A percentile compares a stretch with the other conserved stretches of the same genome.
Evolutionary conservation across 257 asterid genomes (phyloP).

Genomic region (Solanum neorickii): DNA sequence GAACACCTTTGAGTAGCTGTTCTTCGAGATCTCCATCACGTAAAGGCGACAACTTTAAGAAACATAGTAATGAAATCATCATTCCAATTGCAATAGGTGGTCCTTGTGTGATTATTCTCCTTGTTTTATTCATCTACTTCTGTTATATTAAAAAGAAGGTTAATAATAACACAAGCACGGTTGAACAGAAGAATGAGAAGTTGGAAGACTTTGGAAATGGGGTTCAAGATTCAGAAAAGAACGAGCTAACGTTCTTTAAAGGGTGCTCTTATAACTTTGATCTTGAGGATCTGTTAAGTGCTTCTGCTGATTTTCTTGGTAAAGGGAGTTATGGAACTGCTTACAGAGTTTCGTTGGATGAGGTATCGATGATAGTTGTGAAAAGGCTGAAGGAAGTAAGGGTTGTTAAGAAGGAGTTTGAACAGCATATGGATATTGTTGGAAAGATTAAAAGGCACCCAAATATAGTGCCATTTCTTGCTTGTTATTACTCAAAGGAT

Average conservation of each 20-base stretch:
- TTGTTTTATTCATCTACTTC: slow-evolving; percentile 13
- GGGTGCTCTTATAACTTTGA: background rate
- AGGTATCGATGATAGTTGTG: slow-evolving; percentile 2
- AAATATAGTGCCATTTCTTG: slow-evolving; percentile 5
- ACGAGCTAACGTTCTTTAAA: background rate
- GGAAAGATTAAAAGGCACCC: slow-evolving; percentile 5
- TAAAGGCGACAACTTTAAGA: slow-evolving; percentile 8
- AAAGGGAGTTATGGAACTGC: slow-evolving; percentile 13
- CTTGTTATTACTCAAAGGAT: slow-evolving; percentile 5
- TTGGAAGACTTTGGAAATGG: slow-evolving; percentile 87
- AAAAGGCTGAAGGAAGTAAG: slow-evolving; percentile 7
- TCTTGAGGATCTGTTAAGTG: slow-evolving; percentile 6
- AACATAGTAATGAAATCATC: slow-evolving; percentile 29
- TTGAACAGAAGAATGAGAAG: slow-evolving; percentile 49
- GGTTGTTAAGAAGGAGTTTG: background rate
- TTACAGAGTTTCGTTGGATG: slow-evolving; percentile 5
- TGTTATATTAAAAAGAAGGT: slow-evolving; percentile 40
- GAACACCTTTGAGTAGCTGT: slow-evolving; percentile 45
- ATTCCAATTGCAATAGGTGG: slow-evolving; percentile 41
- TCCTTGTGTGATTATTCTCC: slow-evolving; percentile 16
- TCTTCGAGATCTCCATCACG: slow-evolving; percentile 15
- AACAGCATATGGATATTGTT: slow-evolving; percentile 8
- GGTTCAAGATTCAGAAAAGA: slow-evolving; percentile 40
- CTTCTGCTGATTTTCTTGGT: slow-evolving; percentile 9
- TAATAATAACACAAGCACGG: slow-evolving; percentile 13